Percentiles rank a stretch among this genome's conserved stretches.
phyloP scores from a whole-genome alignment of 2,329 filamentous ascomycete genomes.

The Aspergillus intermedius region DNA sequence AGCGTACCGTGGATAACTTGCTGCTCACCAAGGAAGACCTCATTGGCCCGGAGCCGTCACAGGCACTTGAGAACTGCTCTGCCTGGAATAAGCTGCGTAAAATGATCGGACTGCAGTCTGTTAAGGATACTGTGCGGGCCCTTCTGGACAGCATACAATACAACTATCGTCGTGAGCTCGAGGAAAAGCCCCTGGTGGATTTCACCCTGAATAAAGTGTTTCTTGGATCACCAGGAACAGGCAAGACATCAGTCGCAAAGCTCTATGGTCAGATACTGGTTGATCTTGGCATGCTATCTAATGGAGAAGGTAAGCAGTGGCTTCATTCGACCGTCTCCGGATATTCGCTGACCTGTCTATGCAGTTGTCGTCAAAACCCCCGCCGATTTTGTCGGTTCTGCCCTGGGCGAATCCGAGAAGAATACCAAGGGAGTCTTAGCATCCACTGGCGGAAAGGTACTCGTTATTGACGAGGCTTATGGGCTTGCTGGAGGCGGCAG shows the following conservation, averaged over 20 bases:
- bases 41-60: constrained; percentile 60
- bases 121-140: constrained; percentile 56
- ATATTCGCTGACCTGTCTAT: no score
- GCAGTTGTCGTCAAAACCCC: constrained; percentile 65
- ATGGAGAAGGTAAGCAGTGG: constrained; percentile 53
- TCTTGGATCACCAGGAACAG: constrained; percentile 65
- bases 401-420: constrained; percentile 60
- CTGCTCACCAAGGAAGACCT: constrained; percentile 61
- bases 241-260: constrained; percentile 70
- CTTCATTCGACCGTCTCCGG: no score
- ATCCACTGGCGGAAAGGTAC: constrained; percentile 62
- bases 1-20: constrained; percentile 48
- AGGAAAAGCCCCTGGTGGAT: constrained; percentile 53
- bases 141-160: constrained; percentile 56
- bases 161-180: constrained; percentile 62
- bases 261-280: constrained; percentile 63
- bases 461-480: constrained; percentile 77
- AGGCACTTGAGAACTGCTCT: constrained; percentile 45
- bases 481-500: constrained; percentile 46
- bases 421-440: constrained; percentile 67
- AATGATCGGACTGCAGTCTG: constrained; percentile 53
- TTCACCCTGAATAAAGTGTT: constrained; percentile 64
- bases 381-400: constrained; percentile 62
- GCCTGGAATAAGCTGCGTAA: constrained; percentile 55
- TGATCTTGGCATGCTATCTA: constrained; percentile 60